These are phyloP conservation scores for Aspergillus unguis DNA, from an alignment of 2,329 filamentous ascomycete genomes.

Conservation along the genomic window DNA sequence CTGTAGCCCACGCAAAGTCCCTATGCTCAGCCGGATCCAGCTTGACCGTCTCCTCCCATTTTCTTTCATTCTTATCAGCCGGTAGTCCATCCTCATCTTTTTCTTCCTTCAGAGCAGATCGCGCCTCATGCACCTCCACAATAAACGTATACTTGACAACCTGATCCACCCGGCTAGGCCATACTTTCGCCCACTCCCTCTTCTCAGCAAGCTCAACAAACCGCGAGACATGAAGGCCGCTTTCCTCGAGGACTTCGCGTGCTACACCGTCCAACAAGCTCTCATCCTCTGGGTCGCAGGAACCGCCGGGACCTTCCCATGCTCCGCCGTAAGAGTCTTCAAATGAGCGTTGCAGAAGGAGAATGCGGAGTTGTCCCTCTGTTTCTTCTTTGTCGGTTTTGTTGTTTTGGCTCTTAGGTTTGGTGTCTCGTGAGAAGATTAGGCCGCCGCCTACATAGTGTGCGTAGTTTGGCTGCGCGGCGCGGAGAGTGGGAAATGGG, in stretches of 20 bases:
- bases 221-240: constrained; percentile 45
- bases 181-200: constrained; percentile 31
- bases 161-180: constrained; percentile 17
- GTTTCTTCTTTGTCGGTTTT: not conserved
- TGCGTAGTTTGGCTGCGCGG: constrained; percentile 27
- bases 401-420: not conserved
- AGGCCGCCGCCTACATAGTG: constrained; percentile 29
- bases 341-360: constrained; percentile 45
- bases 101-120: not conserved
- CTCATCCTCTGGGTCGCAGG: constrained; percentile 44
- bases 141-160: constrained; percentile 39
- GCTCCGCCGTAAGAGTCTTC: constrained; percentile 38
- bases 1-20: constrained; percentile 36
- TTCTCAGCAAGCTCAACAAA: constrained; percentile 43
- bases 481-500: constrained; percentile 25
- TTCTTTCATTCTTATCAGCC: not conserved
- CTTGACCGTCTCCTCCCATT: constrained; percentile 25
- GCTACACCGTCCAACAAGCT: constrained; percentile 50
- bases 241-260: constrained; percentile 53
- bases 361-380: constrained; percentile 27
- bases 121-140: constrained; percentile 31
- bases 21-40: constrained; percentile 37
- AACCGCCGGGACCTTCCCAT: constrained; percentile 55
- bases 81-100: not conserved
- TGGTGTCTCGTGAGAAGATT: constrained; percentile 24